Evolutionary conservation across 2,329 filamentous ascomycete genomes (phyloP), one percentile per base, ranked within the genome.

Genomic region (Alternaria viburni): DNA sequence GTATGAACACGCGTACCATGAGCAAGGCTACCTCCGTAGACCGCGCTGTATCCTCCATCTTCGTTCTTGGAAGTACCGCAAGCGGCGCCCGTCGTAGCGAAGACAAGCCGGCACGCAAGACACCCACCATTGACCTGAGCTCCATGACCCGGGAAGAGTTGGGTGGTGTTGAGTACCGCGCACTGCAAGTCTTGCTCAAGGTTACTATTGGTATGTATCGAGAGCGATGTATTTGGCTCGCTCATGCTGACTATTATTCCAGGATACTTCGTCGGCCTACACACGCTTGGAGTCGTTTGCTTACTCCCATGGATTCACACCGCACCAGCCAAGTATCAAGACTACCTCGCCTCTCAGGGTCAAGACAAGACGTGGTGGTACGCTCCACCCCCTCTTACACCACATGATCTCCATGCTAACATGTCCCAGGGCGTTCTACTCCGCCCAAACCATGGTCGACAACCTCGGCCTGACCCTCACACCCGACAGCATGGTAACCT

Each of bases 151-250:
- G 26, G 67, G 94, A 99, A 76, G 96, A 99, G 79, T 83, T 99
- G 4, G 96, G 96, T 9, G 96, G 96, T 19, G 97, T 99, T 66
- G 96, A 99, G 79, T 99, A 99, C 75, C 90, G 96, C 6, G 92
- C 95, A 0, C 79, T 99, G 62, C 96, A 97, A 77, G 93, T 93
- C 3, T 82, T 99, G 54, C 92, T 92, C 1, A 77, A 93, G 28
- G 89, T 98, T 23, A 83, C 98, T n/a, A 85, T 91, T 4, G 77
- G 76, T 10, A 98, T 97, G 72, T 55, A n/a, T 19, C 1, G 3
- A 19, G 19, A n/a, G 11, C 19, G 13, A n/a, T 6, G 4, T 11
- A 12, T 13, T n/a, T 3, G 86, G 1, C 66, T 84, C 12, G 75
- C 74, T 1, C 23, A 10, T 15, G 3, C 54, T 51, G 12, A 28